Conservation (phyloP, 2,329 filamentous ascomycete species). For the Fusarium nygamai region DNA sequence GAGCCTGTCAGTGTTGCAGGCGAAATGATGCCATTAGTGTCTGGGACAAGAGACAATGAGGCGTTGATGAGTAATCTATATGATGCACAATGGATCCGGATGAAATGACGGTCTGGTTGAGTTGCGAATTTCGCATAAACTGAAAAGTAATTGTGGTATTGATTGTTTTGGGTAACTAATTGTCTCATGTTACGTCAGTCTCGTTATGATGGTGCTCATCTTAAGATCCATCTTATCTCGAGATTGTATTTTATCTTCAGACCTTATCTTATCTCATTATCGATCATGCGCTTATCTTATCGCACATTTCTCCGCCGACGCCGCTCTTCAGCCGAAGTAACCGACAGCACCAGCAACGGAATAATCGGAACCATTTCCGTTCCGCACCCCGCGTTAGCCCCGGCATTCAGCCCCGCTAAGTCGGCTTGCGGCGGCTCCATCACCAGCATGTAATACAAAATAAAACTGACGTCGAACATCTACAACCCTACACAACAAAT, state of each 20-base stretch:
- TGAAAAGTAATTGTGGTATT: no score
- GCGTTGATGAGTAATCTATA: neutral
- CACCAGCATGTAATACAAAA: conserved; percentile 9
- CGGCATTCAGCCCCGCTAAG: conserved; percentile 11
- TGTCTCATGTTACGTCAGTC: no score
- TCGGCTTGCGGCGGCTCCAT: conserved; percentile 35
- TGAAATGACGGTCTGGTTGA: accelerated
- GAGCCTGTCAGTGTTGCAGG: no score
- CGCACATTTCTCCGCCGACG: neutral
- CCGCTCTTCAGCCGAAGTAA: conserved; percentile 3
- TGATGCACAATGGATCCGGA: neutral
- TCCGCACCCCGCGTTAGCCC: neutral
- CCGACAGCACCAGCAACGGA: neutral
- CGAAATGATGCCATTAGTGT: no score
- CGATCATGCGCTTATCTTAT: neutral
- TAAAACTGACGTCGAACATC: neutral
- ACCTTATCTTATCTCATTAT: no score
- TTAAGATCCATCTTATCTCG: no score
- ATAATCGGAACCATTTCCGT: conserved; percentile 1
- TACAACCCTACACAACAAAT: neutral
- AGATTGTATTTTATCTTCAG: no score
- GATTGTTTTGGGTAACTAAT: no score
- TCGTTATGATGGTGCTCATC: no score
- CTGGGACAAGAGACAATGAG: neutral
- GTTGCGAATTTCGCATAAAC: no score